Evolutionary conservation across 2,329 filamentous ascomycete genomes (phyloP).

Genomic region (Ophiostoma australiae): DNA sequence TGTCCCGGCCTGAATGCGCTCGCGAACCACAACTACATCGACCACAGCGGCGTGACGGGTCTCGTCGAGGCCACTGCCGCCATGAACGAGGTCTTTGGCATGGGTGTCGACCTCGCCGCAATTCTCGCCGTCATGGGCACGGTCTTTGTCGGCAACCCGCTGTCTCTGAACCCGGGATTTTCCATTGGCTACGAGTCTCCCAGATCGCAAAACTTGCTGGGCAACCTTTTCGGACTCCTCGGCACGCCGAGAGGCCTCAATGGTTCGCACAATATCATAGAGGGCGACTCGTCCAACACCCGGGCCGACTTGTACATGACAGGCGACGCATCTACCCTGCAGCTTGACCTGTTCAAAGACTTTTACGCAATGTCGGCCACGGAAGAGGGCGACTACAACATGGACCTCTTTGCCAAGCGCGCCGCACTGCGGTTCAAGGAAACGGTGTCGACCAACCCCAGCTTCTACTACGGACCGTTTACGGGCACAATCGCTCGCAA

Average conservation of each 20-base stretch:
- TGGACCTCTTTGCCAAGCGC: not conserved
- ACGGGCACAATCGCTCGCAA: not conserved
- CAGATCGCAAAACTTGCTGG: not conserved
- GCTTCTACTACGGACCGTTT: not conserved
- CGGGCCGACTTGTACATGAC: not conserved
- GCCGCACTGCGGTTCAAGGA: not conserved
- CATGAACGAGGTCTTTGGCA: not conserved
- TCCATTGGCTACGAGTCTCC: not conserved
- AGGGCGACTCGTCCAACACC: not conserved
- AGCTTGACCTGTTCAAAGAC: not conserved
- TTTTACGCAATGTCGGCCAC: not conserved
- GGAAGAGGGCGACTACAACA: not conserved
- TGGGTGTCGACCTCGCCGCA: not conserved
- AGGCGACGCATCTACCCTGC: not conserved
- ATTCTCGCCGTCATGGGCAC: not conserved
- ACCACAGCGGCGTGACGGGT: not conserved
- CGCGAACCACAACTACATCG: not conserved
- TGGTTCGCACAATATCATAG: not conserved
- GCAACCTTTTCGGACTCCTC: not conserved
- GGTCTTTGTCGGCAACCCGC: not conserved
- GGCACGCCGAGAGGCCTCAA: not conserved
- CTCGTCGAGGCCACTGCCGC: not conserved
- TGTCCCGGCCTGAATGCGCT: not conserved
- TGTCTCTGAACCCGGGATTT: not conserved
- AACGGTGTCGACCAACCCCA: not conserved